phyloP scores from a whole-genome alignment of 352 stramenopile genomes.

The Phytophthora citrophthora region DNA sequence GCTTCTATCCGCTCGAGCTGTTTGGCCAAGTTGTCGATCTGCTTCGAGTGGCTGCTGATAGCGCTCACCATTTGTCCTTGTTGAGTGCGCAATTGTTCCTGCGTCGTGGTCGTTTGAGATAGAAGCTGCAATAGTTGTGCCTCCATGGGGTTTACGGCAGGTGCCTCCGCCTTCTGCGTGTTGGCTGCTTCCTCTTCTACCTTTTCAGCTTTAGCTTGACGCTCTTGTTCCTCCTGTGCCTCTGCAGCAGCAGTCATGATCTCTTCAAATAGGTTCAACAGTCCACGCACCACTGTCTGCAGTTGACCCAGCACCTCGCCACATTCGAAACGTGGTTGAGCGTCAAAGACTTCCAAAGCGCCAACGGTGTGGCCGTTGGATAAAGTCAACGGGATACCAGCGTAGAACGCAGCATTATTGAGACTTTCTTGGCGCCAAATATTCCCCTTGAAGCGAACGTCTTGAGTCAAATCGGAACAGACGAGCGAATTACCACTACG shows the following conservation, averaged over 20 bases:
- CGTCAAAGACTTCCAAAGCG: conserved; percentile 75
- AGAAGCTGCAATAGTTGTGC: conserved; percentile 73
- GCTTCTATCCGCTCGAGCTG: conserved; percentile 83
- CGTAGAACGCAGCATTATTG: conserved; percentile 68
- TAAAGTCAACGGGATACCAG: conserved; percentile 78
- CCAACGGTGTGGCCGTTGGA: conserved; percentile 75
- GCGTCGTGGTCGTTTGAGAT: conserved; percentile 81
- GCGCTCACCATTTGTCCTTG: conserved; percentile 84
- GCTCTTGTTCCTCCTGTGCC: conserved; percentile 21
- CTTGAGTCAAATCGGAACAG: conserved; percentile 64
- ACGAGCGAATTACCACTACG: conserved; percentile 66
- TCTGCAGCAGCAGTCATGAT: conserved; percentile 50
- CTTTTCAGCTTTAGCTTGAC: conserved; percentile 23
- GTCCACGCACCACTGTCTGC: conserved; percentile 71
- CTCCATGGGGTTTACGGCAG: conserved; percentile 70
- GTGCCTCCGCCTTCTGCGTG: conserved; percentile 29
- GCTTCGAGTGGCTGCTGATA: conserved; percentile 76
- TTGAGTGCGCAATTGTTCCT: conserved; percentile 82
- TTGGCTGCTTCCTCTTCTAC: conserved; percentile 21
- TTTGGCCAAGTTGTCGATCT: conserved; percentile 82
- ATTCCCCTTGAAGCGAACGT: conserved; percentile 76
- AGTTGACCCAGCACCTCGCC: conserved; percentile 70
- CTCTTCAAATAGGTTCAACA: conserved; percentile 81
- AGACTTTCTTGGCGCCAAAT: conserved; percentile 57
- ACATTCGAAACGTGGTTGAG: conserved; percentile 57